Base-by-base conservation (phyloP, 2,329 filamentous ascomycete species). In the Aspergillus pseudoglaucus region DNA sequence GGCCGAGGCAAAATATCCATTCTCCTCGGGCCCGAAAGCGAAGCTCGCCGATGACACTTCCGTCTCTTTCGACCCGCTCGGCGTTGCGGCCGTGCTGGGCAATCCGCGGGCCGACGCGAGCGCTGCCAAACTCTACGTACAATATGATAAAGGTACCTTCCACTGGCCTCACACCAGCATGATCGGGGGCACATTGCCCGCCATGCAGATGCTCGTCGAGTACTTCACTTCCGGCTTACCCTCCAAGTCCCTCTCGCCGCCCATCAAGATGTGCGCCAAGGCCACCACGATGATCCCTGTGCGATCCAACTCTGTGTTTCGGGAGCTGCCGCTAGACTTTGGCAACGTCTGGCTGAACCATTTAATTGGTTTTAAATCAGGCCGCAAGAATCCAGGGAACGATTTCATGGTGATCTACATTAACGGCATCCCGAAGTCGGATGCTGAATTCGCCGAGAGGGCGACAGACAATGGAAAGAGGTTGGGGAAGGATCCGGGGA, bases 51-150 rank as follows among this genome's bases (percentile, higher is more conserved):
- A 48, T 39, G 53, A 54, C 3, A 47, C 39, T 18, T 40, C 51
- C 2, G 56, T 65, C 25, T 59, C 62, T 8, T 65, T 65, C 46
- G 63, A 65, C 41, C 63, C 63, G 5, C 59, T 65, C n/a, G 63
- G 61, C 37, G 63, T 65, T 15, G 63, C 63, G 1, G 63, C 63
- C 1, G 55, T 65, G 15, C 54, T 65, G 3, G 53, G 55, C 44
- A 65, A 65, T 47, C 61, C 61, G 3, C 61, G 63, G 17, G 63
- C 59, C 42, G 57, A 60, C 32, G 46, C 57, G 30, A 63, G 60
- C 40, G 61, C 62, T 9, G 62, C 61, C 14, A 51, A 56, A 25
- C 53, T 65, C 3, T 65, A 65, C 27, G 56, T 59, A 6, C 62
- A 65, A 45, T 59, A 56, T 42, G 61, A 64, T 50, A 50, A 48